Evolutionary conservation across 2,329 filamentous ascomycete species (phyloP), one percentile per base, ranked within the genome.

Genomic region (Colletotrichum gloeosporioides): DNA sequence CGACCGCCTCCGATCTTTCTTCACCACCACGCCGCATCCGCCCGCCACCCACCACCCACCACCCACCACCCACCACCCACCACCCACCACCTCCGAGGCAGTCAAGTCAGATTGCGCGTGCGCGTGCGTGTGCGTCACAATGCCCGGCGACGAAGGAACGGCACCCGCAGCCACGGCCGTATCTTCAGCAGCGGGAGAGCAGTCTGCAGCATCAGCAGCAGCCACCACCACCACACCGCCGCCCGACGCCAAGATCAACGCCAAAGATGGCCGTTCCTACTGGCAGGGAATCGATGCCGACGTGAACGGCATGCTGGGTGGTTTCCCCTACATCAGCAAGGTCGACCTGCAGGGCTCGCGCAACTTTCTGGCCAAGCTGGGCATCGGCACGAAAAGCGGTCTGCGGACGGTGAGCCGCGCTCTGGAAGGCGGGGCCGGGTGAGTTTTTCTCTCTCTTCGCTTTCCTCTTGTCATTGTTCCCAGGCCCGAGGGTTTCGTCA

Each of bases 241-340:
- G n/a, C 77, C 84, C n/a, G 84, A 87, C 69, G 80, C 82, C 13
- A 78, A 80, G 13, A 84, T 87, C 75, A 82, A 80, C 69, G 80
- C 80, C 3, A 81, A 81, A 15, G 84, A 85, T 63, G 84, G 85
- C 16, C 83, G 83, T 18, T 80, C 82, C 29, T 91, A 91, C 82
- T 91, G 89, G 89, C 81, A 89, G 69, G 79, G 81, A 27, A 80
- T 88, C 69, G 83, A 84, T 3, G 86, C 88, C 57, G 85, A 88
- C 67, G 84, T 87, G 63, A 90, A 94, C 80, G 95, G 95, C 81
- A 96, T 97, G 93, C 93, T 98, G 2, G 96, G 95, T 77, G 95
- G 96, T 84, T 87, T 87, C 83, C 87, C 15, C 89, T 92, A 71
- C 82, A 90, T 95, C 81, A 93, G 92, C 39, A 90, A 91, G 77